Conservation (phyloP, 2,329 filamentous ascomycete genomes). For the Alternaria conjuncta region DNA sequence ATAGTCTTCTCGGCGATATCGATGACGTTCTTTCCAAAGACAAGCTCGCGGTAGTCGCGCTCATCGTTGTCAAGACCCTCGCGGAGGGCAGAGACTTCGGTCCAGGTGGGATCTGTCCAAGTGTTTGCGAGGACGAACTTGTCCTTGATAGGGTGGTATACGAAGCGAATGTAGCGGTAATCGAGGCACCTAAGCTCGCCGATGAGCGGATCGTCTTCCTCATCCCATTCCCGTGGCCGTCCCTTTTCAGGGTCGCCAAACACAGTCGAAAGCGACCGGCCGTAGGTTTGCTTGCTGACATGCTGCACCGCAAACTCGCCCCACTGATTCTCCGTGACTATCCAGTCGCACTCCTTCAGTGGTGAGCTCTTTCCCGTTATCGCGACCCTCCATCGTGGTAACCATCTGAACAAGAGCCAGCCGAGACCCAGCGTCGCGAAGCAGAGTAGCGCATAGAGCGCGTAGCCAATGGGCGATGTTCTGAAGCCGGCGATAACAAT, state of each 20-base stretch:
- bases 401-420: conserved; percentile 86
- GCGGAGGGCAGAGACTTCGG: conserved; percentile 74
- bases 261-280: conserved; percentile 68
- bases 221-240: conserved; percentile 71
- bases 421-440: conserved; percentile 75
- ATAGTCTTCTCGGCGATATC: conserved; percentile 91
- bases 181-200: conserved; percentile 78
- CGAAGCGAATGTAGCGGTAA: conserved; percentile 93
- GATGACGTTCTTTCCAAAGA: conserved; percentile 90
- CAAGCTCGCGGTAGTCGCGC: conserved; percentile 78
- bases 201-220: conserved; percentile 77
- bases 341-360: conserved; percentile 82
- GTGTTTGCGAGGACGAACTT: conserved; percentile 85
- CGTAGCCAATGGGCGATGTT: conserved; percentile 73
- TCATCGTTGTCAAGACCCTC: conserved; percentile 87
- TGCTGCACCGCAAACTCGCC: conserved; percentile 83
- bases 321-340: conserved; percentile 98
- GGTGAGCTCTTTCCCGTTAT: conserved; percentile 73
- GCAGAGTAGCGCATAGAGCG: conserved; percentile 74
- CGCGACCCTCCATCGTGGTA: conserved; percentile 84
- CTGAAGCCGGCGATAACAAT: conserved; percentile 92
- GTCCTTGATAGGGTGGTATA: conserved; percentile 86
- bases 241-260: conserved; percentile 73
- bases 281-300: conserved; percentile 66
- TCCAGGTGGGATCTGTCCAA: conserved; percentile 95